Conservation (phyloP, 2,329 filamentous ascomycete genomes). For the Aspergillus fructus region DNA sequence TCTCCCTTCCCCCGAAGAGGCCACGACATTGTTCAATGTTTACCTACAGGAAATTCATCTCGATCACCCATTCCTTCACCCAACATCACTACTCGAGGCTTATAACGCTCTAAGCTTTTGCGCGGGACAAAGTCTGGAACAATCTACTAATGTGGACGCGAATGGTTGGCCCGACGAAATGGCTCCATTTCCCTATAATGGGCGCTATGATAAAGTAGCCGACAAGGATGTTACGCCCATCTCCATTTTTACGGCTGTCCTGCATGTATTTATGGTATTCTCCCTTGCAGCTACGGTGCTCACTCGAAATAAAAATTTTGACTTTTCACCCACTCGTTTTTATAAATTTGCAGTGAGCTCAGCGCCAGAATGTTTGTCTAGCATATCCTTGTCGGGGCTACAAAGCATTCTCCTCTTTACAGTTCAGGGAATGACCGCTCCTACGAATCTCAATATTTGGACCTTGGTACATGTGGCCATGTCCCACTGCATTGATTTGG, state of each 20-base stretch:
- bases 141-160: constrained; percentile 13
- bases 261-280: constrained; percentile 39
- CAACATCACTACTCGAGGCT: constrained; percentile 24
- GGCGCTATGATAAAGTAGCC: constrained; percentile 15
- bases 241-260: constrained; percentile 20
- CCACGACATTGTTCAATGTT: constrained; percentile 21
- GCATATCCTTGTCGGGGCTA: constrained; percentile 33
- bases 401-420: constrained; percentile 34
- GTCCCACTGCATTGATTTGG: constrained; percentile 40
- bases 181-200: constrained; percentile 27
- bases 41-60: constrained; percentile 31
- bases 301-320: constrained; percentile 34
- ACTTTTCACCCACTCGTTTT: constrained; percentile 35
- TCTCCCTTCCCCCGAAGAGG: constrained; percentile 26
- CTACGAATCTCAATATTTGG: constrained; percentile 38
- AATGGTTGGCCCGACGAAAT: constrained; percentile 27
- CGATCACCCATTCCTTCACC: constrained; percentile 32
- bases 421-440: constrained; percentile 34
- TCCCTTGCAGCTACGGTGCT: constrained; percentile 36
- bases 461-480: constrained; percentile 38
- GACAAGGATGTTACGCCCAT: constrained; percentile 13
- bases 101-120: constrained; percentile 27
- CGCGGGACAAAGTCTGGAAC: constrained; percentile 7
- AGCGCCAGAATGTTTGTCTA: constrained; percentile 33
- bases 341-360: constrained; percentile 33